Evolutionary conservation across 805 yeast species (phyloP).

Genomic region (Zygosaccharomyces pseudorouxii): DNA sequence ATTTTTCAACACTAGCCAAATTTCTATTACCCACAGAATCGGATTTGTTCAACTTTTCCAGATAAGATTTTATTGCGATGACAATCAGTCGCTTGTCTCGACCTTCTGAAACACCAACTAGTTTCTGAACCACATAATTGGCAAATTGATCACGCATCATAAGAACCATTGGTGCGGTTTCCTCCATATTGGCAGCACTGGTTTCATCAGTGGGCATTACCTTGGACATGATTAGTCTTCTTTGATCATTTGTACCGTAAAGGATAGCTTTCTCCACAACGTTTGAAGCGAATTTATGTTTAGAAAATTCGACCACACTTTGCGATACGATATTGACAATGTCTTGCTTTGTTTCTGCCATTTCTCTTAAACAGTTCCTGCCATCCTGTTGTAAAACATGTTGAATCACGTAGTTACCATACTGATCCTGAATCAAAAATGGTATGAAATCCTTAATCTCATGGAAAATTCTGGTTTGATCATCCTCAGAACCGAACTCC

Average conservation of each 20-base stretch:
- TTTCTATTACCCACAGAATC: conserved; percentile 34
- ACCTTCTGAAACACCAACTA: conserved; percentile 76
- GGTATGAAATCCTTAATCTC: conserved; percentile 71
- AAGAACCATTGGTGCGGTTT: conserved; percentile 66
- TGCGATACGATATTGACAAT: conserved; percentile 67
- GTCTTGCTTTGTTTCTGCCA: conserved; percentile 30
- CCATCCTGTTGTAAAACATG: conserved; percentile 86
- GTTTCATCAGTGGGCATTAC: conserved; percentile 53
- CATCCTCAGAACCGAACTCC: conserved; percentile 65
- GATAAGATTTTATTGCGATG: conserved; percentile 69
- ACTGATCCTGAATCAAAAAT: conserved; percentile 87
- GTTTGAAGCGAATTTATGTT: conserved; percentile 95
- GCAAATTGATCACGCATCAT: conserved; percentile 99
- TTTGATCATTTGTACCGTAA: conserved; percentile 60
- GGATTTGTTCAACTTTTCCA: conserved; percentile 46
- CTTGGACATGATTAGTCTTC: conserved; percentile 57
- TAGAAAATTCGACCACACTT: conserved; percentile 75
- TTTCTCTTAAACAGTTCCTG: conserved; percentile 38
- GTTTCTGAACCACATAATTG: conserved; percentile 92
- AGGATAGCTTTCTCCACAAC: conserved; percentile 93
- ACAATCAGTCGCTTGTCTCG: conserved; percentile 66
- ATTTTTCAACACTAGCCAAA: conserved; percentile 36
- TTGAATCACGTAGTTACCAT: conserved; percentile 96
- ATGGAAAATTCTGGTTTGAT: conserved; percentile 60
- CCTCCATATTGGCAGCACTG: conserved; percentile 47